Evolutionary conservation across 192 early-diverging fungal genomes (phyloP), one percentile per base, ranked within the genome.

Genomic region (Gaertneriomyces semiglobifer): DNA sequence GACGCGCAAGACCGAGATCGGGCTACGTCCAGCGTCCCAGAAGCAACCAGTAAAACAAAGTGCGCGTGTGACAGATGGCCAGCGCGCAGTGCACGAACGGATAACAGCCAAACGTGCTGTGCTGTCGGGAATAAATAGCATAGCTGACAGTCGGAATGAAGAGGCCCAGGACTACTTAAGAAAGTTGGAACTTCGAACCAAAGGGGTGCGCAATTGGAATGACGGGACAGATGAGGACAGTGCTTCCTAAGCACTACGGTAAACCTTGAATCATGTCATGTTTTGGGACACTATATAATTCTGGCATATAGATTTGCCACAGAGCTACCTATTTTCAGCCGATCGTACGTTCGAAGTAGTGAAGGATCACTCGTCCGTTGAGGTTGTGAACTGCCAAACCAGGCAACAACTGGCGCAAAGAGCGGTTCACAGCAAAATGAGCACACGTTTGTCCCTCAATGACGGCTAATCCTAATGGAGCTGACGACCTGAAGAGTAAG

Each of bases 121-220:
- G 7, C 7, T 16, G 38, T 45, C 59, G n/a, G 25, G 25, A 61
- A 16, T 44, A 33, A 25, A 42, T 57, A 39, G 14, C 39, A 57
- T 33, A 57, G 16, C 19, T 6, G 60, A 44, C 7, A 51, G 25
- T 10, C 16, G 20, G 47, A 55, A 16, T 39, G n/a, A 54, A 3
- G 62, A 16, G 5, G 62, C 54, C 10, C 11, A 38, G 51, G 62
- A 64, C 25, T 16, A 53, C 14, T n/a, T 66, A 3, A 25, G 19
- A 9, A 71, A 69, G 58, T 12, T 61, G 6, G 48, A 62, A 59
- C 19, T 71, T 45, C 33, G 77, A 46, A 54, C 69, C 20, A 56
- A 65, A 18, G 73, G 73, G 11, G 46, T 79, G n/a, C 65, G 77
- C 18, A 79, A 79, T 67, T 79, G 77, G 77, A 79, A 79, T 73